Percentiles rank a stretch among this genome's conserved stretches.
Conservation (phyloP, 2,329 filamentous ascomycete genomes). For the Trichocomaceae sp. region DNA sequence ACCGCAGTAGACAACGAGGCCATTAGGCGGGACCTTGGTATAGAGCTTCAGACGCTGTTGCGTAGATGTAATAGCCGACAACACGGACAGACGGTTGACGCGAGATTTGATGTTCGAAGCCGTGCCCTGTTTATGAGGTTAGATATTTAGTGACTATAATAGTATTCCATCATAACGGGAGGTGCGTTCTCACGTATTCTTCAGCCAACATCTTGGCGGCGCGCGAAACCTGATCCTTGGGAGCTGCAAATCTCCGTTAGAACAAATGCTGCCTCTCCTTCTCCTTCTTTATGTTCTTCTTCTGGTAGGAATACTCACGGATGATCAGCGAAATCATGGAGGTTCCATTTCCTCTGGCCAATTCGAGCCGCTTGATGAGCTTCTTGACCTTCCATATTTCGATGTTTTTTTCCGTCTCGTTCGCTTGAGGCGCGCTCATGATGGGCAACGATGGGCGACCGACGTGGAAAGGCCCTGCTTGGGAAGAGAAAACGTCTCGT, state of each 20-base stretch:
- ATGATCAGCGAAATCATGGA: constrained; percentile 99
- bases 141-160: not conserved
- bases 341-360: constrained; percentile 95
- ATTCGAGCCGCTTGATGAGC: constrained; percentile 96
- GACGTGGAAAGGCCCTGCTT: constrained; percentile 7
- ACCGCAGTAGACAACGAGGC: constrained; percentile 97
- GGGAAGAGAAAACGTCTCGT: not conserved
- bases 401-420: constrained; percentile 97
- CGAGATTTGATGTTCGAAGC: constrained; percentile 99
- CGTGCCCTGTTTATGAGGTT: constrained; percentile 57
- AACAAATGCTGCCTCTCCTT: not conserved
- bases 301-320: constrained; percentile 51
- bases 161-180: not conserved
- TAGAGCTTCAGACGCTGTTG: constrained; percentile 99
- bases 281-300: not conserved
- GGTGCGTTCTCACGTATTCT: constrained; percentile 71
- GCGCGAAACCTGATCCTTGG: constrained; percentile 95
- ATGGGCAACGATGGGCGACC: constrained; percentile 40
- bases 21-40: constrained; percentile 97
- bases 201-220: constrained; percentile 99
- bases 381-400: constrained; percentile 95
- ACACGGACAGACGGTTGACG: constrained; percentile 94
- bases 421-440: constrained; percentile 75
- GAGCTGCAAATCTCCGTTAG: constrained; percentile 52
- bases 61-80: constrained; percentile 97